Evolutionary conservation across 2,329 filamentous ascomycete species (phyloP).

Genomic region (Claviceps africana): DNA sequence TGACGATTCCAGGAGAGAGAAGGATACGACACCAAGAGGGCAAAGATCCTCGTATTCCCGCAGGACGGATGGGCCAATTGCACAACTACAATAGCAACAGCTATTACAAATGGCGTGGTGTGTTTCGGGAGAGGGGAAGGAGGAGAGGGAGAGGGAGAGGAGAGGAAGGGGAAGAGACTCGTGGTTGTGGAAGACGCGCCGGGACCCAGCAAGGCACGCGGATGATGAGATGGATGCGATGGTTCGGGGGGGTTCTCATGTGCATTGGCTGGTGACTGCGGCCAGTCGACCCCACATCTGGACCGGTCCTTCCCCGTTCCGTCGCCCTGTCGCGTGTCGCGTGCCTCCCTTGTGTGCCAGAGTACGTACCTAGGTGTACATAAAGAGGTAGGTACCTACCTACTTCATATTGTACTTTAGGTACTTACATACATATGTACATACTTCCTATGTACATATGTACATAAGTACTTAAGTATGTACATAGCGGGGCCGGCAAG

Average conservation of each 20-base stretch:
- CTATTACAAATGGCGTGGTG: neutral
- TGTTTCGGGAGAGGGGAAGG: neutral
- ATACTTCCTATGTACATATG: too few species aligned
- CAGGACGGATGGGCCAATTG: neutral
- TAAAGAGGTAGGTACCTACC: too few species aligned
- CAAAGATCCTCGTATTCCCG: neutral
- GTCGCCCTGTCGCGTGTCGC: slow-evolving; percentile 1
- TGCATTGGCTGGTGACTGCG: neutral
- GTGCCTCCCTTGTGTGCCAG: neutral
- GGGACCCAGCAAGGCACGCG: neutral
- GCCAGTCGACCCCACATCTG: neutral
- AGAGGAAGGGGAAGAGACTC: neutral
- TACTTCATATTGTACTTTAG: too few species aligned
- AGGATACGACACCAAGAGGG: too few species aligned
- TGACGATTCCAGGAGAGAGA: neutral
- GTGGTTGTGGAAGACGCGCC: slow-evolving; percentile 1
- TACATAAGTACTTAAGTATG: too few species aligned
- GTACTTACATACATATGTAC: too few species aligned
- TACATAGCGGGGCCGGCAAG: too few species aligned
- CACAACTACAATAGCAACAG: neutral
- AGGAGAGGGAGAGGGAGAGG: neutral
- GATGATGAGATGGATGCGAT: neutral
- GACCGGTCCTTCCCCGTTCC: neutral
- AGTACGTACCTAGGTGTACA: too few species aligned
- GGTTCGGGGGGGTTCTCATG: neutral